Conservation (phyloP, 768 basidiomycete species). For the Polyporus arcularius region DNA sequence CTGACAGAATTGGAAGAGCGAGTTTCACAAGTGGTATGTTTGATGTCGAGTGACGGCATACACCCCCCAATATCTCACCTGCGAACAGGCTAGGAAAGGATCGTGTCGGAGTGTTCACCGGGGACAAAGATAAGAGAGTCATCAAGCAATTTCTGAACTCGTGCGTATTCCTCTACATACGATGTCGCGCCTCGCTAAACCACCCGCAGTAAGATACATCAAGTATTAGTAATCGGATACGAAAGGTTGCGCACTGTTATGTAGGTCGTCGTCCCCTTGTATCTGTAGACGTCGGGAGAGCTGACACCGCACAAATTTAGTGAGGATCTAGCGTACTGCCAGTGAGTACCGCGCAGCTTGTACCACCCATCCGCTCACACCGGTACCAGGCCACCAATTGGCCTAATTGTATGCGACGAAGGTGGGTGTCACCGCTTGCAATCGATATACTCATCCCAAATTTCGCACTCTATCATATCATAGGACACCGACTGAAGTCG, state of each 20-base stretch:
- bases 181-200: neutral
- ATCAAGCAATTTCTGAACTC: conserved; percentile 76
- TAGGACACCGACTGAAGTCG: conserved; percentile 91
- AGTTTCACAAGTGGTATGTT: conserved; percentile 88
- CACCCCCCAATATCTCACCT: conserved; percentile 24
- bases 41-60: conserved; percentile 35
- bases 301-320: conserved; percentile 32
- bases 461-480: neutral
- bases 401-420: conserved; percentile 94
- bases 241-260: conserved; percentile 84
- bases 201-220: conserved; percentile 60
- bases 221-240: conserved; percentile 93
- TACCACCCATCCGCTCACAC: neutral
- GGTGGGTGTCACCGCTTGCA: conserved; percentile 41
- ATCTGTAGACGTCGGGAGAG: neutral
- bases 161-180: conserved; percentile 41
- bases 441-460: neutral
- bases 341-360: conserved; percentile 40
- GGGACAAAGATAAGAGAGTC: conserved; percentile 54
- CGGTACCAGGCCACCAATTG: conserved; percentile 76
- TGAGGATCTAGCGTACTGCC: conserved; percentile 60
- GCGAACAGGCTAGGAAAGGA: conserved; percentile 52
- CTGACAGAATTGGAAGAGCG: conserved; percentile 87
- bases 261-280: conserved; percentile 43
- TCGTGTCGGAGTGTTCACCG: conserved; percentile 57